Evolutionary conservation across 345 rosid genomes (phyloP), one percentile per base, ranked within the genome.

Genomic region (Mangifera indica): DNA sequence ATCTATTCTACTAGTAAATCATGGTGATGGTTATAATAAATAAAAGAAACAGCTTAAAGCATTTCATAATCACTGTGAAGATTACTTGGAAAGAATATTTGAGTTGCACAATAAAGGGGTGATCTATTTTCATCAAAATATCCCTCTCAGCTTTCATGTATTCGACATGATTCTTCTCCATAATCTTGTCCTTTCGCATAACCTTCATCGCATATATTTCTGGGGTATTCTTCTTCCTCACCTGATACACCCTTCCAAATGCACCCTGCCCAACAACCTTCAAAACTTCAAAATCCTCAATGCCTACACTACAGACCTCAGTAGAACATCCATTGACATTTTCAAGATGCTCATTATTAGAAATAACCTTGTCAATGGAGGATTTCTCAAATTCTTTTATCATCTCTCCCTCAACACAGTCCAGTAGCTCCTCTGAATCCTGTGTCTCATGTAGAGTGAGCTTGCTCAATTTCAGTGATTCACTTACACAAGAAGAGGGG

Each of bases 181-280:
- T 84, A 13, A 95, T 89, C 70, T 80, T 87, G 77, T 95, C 99
- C 86, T 95, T 95, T 57, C 99, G 79, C 98, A 95, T 88, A 66
- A 95, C 99, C 86, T 95, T 95, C 99, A 95, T 95, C 3, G 99
- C 99, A 68, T 77, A 90, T 72, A 95, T 89, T 77, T 95, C 97
- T 8, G 89, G 81, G 0, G 99, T 88, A 26, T 88, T 91, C 72
- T 79, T 92, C 63, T 88, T 88, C 89, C 91, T 90, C 62, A 92
- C 99, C 74, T 95, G 98, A 69, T 59, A 92, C 26, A 95, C 99
- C 86, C 87, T 95, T 67, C 91, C 99, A 84, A 95, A 95, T 66
- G 97, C 93, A 81, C 99, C 99, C 80, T 85, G 84, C 77, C 99
- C 99, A 66, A 92, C 98, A 60, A 95, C 88, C 71, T 87, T 95